Percentiles rank a stretch among this genome's conserved stretches.
These are phyloP conservation scores for Clavispora asparagi DNA, from an alignment of 805 yeast genomes.

Conservation along the genomic window DNA sequence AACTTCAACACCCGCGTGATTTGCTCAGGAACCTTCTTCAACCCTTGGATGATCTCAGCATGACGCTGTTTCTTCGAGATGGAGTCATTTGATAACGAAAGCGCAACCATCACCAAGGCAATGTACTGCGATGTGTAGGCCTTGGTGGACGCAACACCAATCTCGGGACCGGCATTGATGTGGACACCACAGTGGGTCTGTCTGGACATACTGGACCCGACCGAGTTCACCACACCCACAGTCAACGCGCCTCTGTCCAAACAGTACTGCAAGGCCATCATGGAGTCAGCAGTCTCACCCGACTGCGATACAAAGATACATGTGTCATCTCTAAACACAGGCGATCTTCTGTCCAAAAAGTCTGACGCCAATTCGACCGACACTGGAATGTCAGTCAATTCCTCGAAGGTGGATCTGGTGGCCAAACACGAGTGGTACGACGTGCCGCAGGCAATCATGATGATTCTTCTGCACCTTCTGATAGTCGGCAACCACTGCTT, in stretches of 20 bases:
- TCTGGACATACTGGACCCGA: slow-evolving; percentile 95
- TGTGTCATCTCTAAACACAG: slow-evolving; percentile 98
- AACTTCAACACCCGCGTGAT: slow-evolving; percentile 71
- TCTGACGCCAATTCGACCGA: slow-evolving; percentile 91
- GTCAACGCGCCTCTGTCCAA: slow-evolving; percentile 95
- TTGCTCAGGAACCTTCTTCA: slow-evolving; percentile 78
- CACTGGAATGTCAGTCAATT: slow-evolving; percentile 91
- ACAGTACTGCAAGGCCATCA: slow-evolving; percentile 92
- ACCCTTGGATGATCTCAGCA: slow-evolving; percentile 78
- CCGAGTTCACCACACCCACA: slow-evolving; percentile 95
- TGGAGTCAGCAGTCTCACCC: slow-evolving; percentile 98
- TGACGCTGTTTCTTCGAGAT: slow-evolving; percentile 74
- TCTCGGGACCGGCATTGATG: slow-evolving; percentile 98
- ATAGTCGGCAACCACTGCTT: slow-evolving; percentile 79
- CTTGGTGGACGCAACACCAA: slow-evolving; percentile 98
- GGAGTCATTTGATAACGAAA: slow-evolving; percentile 90
- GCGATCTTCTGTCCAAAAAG: slow-evolving; percentile 88
- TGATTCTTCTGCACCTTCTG: slow-evolving; percentile 89
- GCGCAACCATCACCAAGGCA: slow-evolving; percentile 94
- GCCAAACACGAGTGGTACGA: slow-evolving; percentile 98
- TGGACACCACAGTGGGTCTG: slow-evolving; percentile 99
- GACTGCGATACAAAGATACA: slow-evolving; percentile 97
- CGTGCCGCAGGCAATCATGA: slow-evolving; percentile 99
- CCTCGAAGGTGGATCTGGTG: slow-evolving; percentile 93
- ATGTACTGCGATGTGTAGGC: slow-evolving; percentile 98